These are phyloP conservation scores for Gracilaria gracilis DNA, from an alignment of 23 red algal species.

Conservation along the genomic window DNA sequence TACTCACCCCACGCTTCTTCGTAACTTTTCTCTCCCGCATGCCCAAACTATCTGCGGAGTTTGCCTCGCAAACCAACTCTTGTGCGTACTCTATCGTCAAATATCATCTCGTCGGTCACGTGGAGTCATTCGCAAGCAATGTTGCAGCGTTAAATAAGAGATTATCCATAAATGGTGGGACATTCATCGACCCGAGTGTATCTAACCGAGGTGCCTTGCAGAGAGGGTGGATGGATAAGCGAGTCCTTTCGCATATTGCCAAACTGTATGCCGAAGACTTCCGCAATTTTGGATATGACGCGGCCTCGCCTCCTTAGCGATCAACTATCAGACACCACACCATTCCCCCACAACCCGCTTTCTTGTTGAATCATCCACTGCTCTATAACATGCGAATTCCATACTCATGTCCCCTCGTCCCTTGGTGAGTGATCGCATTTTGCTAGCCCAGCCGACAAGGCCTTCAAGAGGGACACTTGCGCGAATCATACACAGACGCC, in stretches of 20 bases:
- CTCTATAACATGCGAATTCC: conserved; percentile 45
- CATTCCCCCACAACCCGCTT: conserved; percentile 25
- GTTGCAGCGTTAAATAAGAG: not conserved
- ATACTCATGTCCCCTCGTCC: conserved; percentile 60
- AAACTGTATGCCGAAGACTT: conserved; percentile 29
- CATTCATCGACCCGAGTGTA: not conserved
- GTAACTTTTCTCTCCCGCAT: conserved; percentile 21
- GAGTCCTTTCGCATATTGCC: not conserved
- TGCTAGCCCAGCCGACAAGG: conserved; percentile 80
- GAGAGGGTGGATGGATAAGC: not conserved
- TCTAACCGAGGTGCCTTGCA: not conserved
- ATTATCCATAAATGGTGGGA: not conserved
- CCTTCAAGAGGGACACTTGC: conserved; percentile 87
- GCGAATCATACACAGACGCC: conserved; percentile 30
- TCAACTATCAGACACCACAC: conserved; percentile 4
- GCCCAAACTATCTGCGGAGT: not conserved
- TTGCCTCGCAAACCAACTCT: not conserved
- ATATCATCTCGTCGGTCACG: conserved; percentile 5
- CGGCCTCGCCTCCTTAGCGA: not conserved
- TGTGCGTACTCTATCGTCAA: not conserved
- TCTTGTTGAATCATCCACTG: conserved; percentile 40
- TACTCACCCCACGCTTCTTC: conserved; percentile 24
- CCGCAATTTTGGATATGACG: conserved; percentile 3
- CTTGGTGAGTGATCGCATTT: conserved; percentile 77
- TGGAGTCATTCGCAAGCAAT: conserved; percentile 7